Evolutionary conservation across 2,329 filamentous ascomycete genomes (phyloP).

Genomic region (Monosporascus sp.): DNA sequence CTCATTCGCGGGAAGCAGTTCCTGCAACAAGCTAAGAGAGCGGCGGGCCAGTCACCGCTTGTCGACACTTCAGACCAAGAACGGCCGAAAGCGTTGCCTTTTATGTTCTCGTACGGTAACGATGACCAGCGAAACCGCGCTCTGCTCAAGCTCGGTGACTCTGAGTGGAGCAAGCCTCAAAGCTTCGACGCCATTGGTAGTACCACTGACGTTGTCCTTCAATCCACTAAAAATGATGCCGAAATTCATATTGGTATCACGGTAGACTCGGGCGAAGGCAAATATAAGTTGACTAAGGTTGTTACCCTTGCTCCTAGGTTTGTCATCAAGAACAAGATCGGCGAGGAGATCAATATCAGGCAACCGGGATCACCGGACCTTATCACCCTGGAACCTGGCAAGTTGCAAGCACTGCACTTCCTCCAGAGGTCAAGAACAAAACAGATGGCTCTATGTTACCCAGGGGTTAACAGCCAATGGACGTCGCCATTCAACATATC

Average conservation of each 20-base stretch:
- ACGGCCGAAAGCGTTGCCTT: slow-evolving; percentile 72
- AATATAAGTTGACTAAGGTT: slow-evolving; percentile 96
- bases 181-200: slow-evolving; percentile 98
- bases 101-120: slow-evolving; percentile 92
- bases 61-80: slow-evolving; percentile 44
- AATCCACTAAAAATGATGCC: slow-evolving; percentile 62
- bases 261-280: slow-evolving; percentile 86
- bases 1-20: slow-evolving; percentile 86
- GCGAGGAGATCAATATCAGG: slow-evolving; percentile 81
- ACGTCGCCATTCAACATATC: slow-evolving; percentile 97
- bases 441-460: slow-evolving; percentile 88
- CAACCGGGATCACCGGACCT: slow-evolving; percentile 89
- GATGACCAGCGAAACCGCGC: slow-evolving; percentile 91
- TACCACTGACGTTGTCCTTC: slow-evolving; percentile 79
- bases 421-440: slow-evolving; percentile 78
- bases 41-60: slow-evolving; percentile 72
- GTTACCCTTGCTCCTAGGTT: slow-evolving; percentile 91
- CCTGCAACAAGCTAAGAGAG: slow-evolving; percentile 74
- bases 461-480: slow-evolving; percentile 94
- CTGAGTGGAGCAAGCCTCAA: slow-evolving; percentile 93
- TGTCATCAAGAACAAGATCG: slow-evolving; percentile 87
- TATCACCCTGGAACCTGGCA: slow-evolving; percentile 70
- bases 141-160: slow-evolving; percentile 80
- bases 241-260: slow-evolving; percentile 92
- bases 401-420: slow-evolving; percentile 83